phyloP scores from a whole-genome alignment of 257 asterid species.

The Salvia miltiorrhiza region DNA sequence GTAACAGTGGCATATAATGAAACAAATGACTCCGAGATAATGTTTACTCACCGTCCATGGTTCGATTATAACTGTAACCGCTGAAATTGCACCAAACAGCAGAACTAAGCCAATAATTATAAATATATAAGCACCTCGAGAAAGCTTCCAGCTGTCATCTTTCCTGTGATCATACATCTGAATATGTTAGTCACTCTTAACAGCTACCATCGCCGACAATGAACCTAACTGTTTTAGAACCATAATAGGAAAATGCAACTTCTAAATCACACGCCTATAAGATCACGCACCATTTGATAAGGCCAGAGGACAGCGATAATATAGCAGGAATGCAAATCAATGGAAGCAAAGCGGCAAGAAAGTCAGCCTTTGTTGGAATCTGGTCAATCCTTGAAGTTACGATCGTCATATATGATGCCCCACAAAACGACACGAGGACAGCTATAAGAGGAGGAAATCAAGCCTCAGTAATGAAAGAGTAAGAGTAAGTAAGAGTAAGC shows the following conservation, averaged over 20 bases:
- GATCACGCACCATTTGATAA: conserved; percentile 82
- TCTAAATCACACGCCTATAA: conserved; percentile 9
- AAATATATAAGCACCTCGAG: conserved; percentile 80
- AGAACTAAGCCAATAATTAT: conserved; percentile 75
- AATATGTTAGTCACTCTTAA: conserved; percentile 14
- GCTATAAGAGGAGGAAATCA: conserved; percentile 42
- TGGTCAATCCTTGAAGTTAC: conserved; percentile 74
- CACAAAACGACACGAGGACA: conserved; percentile 87
- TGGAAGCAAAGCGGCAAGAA: conserved; percentile 94
- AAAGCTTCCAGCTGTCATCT: conserved; percentile 96
- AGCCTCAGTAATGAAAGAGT: conserved; percentile 25
- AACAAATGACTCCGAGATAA: conserved; percentile 7
- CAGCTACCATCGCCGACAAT: conserved; percentile 15
- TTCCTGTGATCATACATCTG: conserved; percentile 58
- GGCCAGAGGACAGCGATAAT: conserved; percentile 75
- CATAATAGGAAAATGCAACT: background rate
- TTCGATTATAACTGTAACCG: conserved; percentile 60
- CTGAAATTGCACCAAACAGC: conserved; percentile 86
- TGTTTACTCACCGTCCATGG: conserved; percentile 85
- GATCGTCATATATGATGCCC: conserved; percentile 77
- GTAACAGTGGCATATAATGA: conserved; percentile 4
- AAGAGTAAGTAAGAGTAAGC: background rate
- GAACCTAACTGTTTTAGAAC: conserved; percentile 11
- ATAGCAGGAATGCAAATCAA: conserved; percentile 93
- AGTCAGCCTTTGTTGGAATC: conserved; percentile 82